Conservation (phyloP, 106 monocot species). For the Iris macrosiphon region DNA sequence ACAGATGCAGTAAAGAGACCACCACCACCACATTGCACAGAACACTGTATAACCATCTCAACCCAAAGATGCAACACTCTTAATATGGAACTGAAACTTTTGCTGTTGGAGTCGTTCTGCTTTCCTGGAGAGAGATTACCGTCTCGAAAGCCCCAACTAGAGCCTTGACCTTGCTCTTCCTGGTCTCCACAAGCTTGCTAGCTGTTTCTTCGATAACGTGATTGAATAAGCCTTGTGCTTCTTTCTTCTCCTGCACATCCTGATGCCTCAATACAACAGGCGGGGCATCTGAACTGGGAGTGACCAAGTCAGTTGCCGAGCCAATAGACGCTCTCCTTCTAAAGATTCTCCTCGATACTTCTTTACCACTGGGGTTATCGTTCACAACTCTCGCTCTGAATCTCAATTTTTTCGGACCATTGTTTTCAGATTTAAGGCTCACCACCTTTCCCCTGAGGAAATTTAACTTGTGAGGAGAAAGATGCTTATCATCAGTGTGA, state of each 20-base stretch:
- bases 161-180: constrained; percentile 89
- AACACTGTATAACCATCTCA: too few relatives aligned
- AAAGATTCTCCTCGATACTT: constrained; percentile 23
- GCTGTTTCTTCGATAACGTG: constrained; percentile 77
- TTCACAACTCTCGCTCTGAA: constrained; percentile 24
- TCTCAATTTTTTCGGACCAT: constrained; percentile 27
- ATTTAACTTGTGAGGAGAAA: constrained; percentile 37
- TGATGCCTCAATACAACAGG: constrained; percentile 47
- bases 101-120: constrained; percentile 7
- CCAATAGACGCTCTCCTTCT: constrained; percentile 18
- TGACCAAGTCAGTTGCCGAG: neutral
- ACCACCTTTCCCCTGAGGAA: constrained; percentile 54
- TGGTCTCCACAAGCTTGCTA: constrained; percentile 63
- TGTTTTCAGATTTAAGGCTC: constrained; percentile 15
- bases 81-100: too few relatives aligned
- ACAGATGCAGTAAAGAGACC: too few relatives aligned
- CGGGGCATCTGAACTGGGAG: constrained; percentile 1
- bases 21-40: too few relatives aligned
- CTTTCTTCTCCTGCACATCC: constrained; percentile 56
- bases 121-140: constrained; percentile 74
- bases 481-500: constrained; percentile 10
- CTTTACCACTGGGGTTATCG: constrained; percentile 15
- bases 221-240: constrained; percentile 55
- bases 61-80: too few relatives aligned
- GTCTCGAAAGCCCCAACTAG: constrained; percentile 88